phyloP scores from a whole-genome alignment of 2,329 filamentous ascomycete species.

The Talaromyces sp. region DNA sequence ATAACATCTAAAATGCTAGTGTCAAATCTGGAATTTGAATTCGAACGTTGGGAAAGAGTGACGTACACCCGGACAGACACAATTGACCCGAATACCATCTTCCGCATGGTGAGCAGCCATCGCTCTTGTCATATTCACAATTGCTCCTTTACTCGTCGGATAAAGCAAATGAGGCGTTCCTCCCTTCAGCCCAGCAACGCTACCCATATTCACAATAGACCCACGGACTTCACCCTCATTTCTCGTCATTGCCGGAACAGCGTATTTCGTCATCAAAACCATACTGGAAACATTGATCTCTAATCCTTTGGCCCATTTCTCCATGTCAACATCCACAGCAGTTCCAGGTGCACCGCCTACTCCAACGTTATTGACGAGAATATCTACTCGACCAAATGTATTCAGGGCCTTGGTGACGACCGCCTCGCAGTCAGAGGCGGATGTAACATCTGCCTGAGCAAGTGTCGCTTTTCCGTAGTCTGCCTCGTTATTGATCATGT shows the following conservation, averaged over 20 bases:
- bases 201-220: constrained; percentile 52
- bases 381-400: constrained; percentile 57
- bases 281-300: constrained; percentile 63
- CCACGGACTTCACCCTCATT: constrained; percentile 45
- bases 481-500: constrained; percentile 47
- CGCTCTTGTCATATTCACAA: constrained; percentile 55
- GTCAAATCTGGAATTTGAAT: neutral
- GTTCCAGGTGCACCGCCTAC: constrained; percentile 57
- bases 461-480: constrained; percentile 30
- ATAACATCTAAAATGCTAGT: constrained; percentile 40
- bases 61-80: constrained; percentile 43
- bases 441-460: neutral
- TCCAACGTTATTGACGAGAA: constrained; percentile 64
- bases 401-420: neutral
- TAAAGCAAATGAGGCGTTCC: constrained; percentile 54
- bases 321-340: constrained; percentile 59
- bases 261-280: constrained; percentile 61
- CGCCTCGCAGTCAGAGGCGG: neutral
- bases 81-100: constrained; percentile 53
- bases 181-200: constrained; percentile 50
- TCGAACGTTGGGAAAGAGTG: neutral
- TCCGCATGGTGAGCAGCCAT: constrained; percentile 54
- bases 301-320: constrained; percentile 54
- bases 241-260: constrained; percentile 57
- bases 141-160: constrained; percentile 52